A percentile compares a stretch with the other conserved stretches of the same genome.
phyloP scores from a whole-genome alignment of 2,329 filamentous ascomycete species.

The Helotiales sp. region DNA sequence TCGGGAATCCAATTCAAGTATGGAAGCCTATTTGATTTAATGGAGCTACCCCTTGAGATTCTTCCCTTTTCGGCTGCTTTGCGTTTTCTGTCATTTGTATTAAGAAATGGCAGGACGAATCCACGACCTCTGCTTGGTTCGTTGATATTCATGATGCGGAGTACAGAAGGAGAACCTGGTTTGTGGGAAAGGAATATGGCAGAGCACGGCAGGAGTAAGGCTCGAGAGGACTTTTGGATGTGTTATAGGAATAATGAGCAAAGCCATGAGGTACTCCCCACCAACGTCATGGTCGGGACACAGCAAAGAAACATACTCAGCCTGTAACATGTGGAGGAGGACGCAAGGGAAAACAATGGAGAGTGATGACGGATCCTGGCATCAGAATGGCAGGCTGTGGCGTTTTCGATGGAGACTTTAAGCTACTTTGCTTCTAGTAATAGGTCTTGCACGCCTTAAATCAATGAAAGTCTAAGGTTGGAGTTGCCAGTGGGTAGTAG shows the following conservation, averaged over 20 bases:
- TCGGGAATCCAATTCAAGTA: conserved; percentile 21
- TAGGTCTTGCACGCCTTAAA: neutral
- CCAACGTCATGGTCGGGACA: neutral
- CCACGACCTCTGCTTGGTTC: conserved; percentile 19
- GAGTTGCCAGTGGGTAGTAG: neutral
- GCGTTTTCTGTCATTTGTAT: conserved; percentile 5
- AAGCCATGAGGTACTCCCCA: neutral
- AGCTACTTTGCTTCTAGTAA: neutral
- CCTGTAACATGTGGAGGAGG: neutral
- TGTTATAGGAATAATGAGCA: neutral
- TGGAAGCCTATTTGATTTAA: conserved; percentile 23
- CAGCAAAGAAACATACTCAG: too few relatives aligned
- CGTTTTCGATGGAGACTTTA: neutral
- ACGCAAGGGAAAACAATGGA: neutral
- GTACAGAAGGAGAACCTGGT: neutral
- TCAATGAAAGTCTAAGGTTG: neutral
- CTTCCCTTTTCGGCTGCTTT: conserved; percentile 3
- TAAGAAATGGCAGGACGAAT: conserved; percentile 26
- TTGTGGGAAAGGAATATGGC: too few relatives aligned
- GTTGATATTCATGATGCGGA: conserved; percentile 28
- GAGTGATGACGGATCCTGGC: conserved; percentile 3
- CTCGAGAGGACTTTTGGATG: too few relatives aligned
- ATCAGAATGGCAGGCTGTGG: neutral
- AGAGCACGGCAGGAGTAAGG: too few relatives aligned
- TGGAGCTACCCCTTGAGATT: conserved; percentile 15